Base-by-base conservation (phyloP, 129 eudicot genomes). In the Chrysanthemum lavandulifolium region DNA sequence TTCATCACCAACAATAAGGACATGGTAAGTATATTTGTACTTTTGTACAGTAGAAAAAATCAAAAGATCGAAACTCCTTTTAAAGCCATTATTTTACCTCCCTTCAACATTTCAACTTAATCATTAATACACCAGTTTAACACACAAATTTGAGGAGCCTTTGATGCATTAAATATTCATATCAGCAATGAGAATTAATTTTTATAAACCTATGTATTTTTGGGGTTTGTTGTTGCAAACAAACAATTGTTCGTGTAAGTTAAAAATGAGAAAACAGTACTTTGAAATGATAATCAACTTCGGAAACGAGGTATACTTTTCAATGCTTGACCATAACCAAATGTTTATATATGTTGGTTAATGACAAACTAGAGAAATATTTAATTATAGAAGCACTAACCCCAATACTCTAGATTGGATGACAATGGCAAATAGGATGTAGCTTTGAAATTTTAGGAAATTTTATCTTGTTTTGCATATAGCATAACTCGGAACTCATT, bases 1-100 rank as follows among this genome's bases (percentile, higher is more conserved):
- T 81, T 72, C 58, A 79, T 94, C 52, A 88, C 89, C 48, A 71
- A 12, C 58, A 77, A 80, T 45, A 67, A 65, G 4, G 16, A 56
- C 1, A 71, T 81, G 71, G 99, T 94, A 84, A 86, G 92, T 61
- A 10, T 58, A 33, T 40, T 6, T 40, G 47, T 7, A 7, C 47
- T 0, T 6, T 40, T 40, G 47, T 6, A 40, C 47, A 1, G 10
- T 40, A 40, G 47, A 40, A 40, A 7, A 6, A 40, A 40, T 40
- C 47, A 40, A 40, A 40, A 40, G 45, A 40, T 40, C 10, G 6
- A 40, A 40, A 40, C 10, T 8, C 47, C 47, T 40, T 40, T 40
- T 40, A 40, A 40, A 40, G 47, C 47, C 47, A 40, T 6, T 40
- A 6, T 40, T 40, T 7, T 36, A 8, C 1, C 47, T 40, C 9